Conservation (phyloP, 768 basidiomycete genomes). For the Amanita fuliginea region DNA sequence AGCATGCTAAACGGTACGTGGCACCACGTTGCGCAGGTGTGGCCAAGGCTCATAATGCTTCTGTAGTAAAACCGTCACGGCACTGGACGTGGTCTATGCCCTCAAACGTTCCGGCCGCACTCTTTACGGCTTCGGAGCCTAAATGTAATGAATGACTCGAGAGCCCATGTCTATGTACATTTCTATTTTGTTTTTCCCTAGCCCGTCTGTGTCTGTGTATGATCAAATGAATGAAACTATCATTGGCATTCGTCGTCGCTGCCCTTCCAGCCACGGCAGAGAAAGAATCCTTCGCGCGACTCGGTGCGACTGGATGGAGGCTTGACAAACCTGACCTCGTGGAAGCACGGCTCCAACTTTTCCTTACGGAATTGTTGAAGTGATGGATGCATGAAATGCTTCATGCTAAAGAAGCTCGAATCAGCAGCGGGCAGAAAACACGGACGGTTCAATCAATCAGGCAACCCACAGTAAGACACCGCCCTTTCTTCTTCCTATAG, state of each 20-base stretch:
- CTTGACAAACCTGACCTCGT: conserved; percentile 59
- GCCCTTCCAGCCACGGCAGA: conserved; percentile 66
- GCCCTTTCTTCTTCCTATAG: conserved; percentile 29
- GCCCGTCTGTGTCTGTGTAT: conserved; percentile 3
- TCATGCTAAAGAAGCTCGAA: conserved; percentile 41
- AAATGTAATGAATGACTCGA: conserved; percentile 11
- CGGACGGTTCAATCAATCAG: conserved; percentile 5
- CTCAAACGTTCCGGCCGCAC: conserved; percentile 69
- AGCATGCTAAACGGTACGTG: conserved; percentile 78
- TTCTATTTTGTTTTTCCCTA: background rate
- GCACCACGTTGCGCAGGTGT: conserved; percentile 8
- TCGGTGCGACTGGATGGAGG: conserved; percentile 71
- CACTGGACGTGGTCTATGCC: conserved; percentile 74
- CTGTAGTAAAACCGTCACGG: conserved; percentile 69
- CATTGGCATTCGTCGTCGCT: background rate
- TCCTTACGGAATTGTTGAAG: conserved; percentile 51
- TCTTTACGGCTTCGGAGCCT: conserved; percentile 77
- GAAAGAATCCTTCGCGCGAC: conserved; percentile 78
- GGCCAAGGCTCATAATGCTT: background rate
- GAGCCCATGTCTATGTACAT: background rate
- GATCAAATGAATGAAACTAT: background rate
- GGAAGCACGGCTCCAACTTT: conserved; percentile 54
- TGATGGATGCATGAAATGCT: conserved; percentile 74
- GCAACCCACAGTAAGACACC: conserved; percentile 47
- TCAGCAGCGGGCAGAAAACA: too few species aligned